A percentile compares a stretch with the other conserved stretches of the same genome.
Evolutionary conservation across 2,329 filamentous ascomycete genomes (phyloP).

Genomic region (Chrysosporium queenslandicum): DNA sequence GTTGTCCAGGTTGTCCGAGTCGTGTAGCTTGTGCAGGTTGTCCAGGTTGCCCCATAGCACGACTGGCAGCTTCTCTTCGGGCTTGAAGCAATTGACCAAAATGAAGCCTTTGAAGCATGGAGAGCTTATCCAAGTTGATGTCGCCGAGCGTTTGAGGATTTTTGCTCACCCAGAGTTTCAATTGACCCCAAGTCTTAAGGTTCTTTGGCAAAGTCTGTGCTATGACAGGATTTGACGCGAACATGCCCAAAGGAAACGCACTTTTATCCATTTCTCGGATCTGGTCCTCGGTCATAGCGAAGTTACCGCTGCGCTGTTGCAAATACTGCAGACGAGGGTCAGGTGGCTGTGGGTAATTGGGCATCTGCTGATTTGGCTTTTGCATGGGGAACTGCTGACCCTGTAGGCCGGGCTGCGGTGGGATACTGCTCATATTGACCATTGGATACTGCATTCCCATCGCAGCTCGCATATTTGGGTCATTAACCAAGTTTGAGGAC

Average conservation of each 20-base stretch:
- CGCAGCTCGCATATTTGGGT: slow-evolving; percentile 28
- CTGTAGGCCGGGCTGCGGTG: slow-evolving; percentile 7
- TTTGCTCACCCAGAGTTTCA: slow-evolving; percentile 45
- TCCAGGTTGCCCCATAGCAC: slow-evolving; percentile 22
- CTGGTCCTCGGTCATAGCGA: slow-evolving; percentile 34
- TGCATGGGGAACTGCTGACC: slow-evolving; percentile 16
- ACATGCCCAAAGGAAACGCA: slow-evolving; percentile 30
- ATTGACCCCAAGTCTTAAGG: slow-evolving; percentile 47
- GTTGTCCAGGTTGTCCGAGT: too few species aligned
- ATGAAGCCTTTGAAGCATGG: slow-evolving; percentile 36
- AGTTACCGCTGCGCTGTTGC: slow-evolving; percentile 27
- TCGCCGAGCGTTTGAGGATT: slow-evolving; percentile 38
- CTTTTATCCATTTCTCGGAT: slow-evolving; percentile 36
- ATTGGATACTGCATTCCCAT: slow-evolving; percentile 29
- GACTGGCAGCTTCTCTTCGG: slow-evolving; percentile 23
- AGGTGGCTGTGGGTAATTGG: not conserved
- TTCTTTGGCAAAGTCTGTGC: slow-evolving; percentile 38
- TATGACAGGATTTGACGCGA: slow-evolving; percentile 26
- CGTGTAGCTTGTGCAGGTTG: too few species aligned
- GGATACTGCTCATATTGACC: slow-evolving; percentile 24
- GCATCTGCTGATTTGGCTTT: slow-evolving; percentile 19
- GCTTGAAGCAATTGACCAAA: slow-evolving; percentile 28
- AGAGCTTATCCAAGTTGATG: slow-evolving; percentile 34
- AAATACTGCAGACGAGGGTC: slow-evolving; percentile 25
- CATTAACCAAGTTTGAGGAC: slow-evolving; percentile 28